Conservation (phyloP, 768 basidiomycete species). For the Podaxis mareebaensis region DNA sequence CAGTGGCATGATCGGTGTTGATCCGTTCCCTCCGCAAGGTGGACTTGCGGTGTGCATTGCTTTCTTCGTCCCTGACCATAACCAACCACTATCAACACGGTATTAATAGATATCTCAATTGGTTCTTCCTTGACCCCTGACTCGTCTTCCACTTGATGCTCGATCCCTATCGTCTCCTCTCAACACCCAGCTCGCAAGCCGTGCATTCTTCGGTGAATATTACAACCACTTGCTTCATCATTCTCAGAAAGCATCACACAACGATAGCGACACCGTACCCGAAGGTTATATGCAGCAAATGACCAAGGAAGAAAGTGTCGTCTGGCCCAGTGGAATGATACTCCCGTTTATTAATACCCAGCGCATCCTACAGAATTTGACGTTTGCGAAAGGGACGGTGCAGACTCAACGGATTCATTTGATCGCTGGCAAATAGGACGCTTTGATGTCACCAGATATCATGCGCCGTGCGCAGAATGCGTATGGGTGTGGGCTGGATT, state of each 20-base stretch:
- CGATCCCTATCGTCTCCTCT: not conserved
- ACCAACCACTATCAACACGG: not conserved
- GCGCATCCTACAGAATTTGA: conserved; percentile 13
- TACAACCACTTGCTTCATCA: not conserved
- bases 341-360: conserved; percentile 17
- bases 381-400: conserved; percentile 6
- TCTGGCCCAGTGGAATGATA: conserved; percentile 21
- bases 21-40: conserved; percentile 9
- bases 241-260: not conserved
- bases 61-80: not conserved
- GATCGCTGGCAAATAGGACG: conserved; percentile 4
- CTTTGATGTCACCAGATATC: conserved; percentile 4
- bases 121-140: not conserved
- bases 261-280: not conserved
- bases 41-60: not conserved
- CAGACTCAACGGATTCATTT: not conserved
- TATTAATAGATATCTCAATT: not conserved
- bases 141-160: not conserved
- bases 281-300: conserved; percentile 14
- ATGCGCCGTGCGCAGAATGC: not conserved
- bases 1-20: not conserved
- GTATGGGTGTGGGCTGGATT: conserved; percentile 7
- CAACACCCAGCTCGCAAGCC: conserved; percentile 2
- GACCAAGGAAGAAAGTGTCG: conserved; percentile 18
- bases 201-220: conserved; percentile 18